phyloP scores from a whole-genome alignment of 2,329 filamentous ascomycete genomes.

The Ophiostoma novo-ulmi region DNA sequence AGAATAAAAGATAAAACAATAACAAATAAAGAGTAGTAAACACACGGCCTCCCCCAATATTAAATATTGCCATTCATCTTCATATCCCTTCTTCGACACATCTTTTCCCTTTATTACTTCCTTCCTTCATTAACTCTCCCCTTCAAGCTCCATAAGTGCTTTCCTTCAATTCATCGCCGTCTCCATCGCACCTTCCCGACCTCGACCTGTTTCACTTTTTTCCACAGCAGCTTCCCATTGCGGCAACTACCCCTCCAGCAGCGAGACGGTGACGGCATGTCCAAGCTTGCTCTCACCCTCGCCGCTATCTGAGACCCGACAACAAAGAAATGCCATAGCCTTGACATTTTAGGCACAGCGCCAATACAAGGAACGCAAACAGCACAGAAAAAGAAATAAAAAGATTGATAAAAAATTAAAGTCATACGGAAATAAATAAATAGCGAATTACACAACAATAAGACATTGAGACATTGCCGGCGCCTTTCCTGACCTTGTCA shows the following conservation, averaged over 20 bases:
- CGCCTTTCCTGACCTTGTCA: background rate
- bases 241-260: slow-evolving; percentile 7
- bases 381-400: background rate
- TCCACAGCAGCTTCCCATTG: background rate
- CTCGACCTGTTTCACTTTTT: background rate
- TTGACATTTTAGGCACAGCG: slow-evolving; percentile 2
- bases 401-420: background rate
- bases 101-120: background rate
- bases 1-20: background rate
- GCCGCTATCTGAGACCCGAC: background rate
- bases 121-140: no score
- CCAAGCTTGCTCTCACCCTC: background rate
- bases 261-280: background rate
- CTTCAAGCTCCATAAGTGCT: background rate
- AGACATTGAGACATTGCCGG: background rate
- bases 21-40: background rate
- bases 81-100: background rate
- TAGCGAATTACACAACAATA: no score
- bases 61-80: background rate
- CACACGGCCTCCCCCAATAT: background rate
- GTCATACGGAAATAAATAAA: background rate
- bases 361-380: slow-evolving; percentile 5
- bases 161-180: background rate
- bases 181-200: background rate
- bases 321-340: slow-evolving; percentile 15